phyloP scores from a whole-genome alignment of 2,329 filamentous ascomycete species.

The Chaetomium sp. region DNA sequence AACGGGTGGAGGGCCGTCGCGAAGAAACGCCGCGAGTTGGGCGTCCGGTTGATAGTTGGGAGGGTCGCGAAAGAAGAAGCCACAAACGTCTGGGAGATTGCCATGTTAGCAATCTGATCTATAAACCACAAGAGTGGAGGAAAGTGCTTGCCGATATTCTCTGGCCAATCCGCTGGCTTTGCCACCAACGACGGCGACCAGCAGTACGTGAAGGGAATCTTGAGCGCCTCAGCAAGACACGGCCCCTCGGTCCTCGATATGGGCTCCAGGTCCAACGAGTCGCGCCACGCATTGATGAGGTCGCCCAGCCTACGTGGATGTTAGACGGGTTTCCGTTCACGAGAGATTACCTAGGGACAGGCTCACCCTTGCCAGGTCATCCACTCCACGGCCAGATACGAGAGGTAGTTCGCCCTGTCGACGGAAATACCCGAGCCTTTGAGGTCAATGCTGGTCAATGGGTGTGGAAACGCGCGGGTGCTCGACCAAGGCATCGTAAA shows the following conservation, averaged over 20 bases:
- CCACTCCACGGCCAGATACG: constrained; percentile 82
- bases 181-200: constrained; percentile 74
- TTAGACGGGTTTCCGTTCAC: too few relatives aligned
- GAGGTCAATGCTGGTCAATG: constrained; percentile 69
- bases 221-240: constrained; percentile 72
- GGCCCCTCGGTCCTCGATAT: constrained; percentile 71
- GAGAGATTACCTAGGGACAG: too few relatives aligned
- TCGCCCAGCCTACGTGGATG: constrained; percentile 62
- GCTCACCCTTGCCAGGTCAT: constrained; percentile 92
- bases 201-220: constrained; percentile 85
- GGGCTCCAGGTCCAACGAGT: constrained; percentile 74
- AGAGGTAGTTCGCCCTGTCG: constrained; percentile 72
- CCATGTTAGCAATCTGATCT: too few relatives aligned
- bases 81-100: constrained; percentile 57
- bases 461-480: constrained; percentile 82
- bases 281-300: constrained; percentile 83
- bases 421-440: constrained; percentile 37
- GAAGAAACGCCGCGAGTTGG: constrained; percentile 49
- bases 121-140: too few relatives aligned
- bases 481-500: constrained; percentile 92
- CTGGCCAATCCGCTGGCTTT: constrained; percentile 67
- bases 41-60: constrained; percentile 65
- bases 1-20: constrained; percentile 67
- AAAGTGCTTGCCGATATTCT: too few relatives aligned
- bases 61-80: constrained; percentile 74